These are phyloP conservation scores for Alloteropsis semialata DNA, from an alignment of 176 grass and related monocot genomes.

Conservation along the genomic window DNA sequence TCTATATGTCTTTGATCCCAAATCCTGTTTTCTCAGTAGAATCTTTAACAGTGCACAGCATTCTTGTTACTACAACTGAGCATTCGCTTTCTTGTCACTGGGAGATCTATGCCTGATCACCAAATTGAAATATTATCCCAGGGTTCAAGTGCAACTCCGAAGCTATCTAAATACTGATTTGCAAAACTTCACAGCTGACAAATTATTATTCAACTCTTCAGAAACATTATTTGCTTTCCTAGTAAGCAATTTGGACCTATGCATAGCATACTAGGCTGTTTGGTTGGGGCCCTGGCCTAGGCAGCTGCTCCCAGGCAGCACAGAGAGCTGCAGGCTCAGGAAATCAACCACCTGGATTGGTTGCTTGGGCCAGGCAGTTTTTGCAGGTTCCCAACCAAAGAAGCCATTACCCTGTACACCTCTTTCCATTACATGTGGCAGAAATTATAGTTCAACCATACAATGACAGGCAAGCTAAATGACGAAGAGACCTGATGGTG, in stretches of 20 bases:
- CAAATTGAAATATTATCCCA: not conserved
- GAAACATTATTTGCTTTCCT: not conserved
- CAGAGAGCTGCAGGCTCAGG: too few species aligned
- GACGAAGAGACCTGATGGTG: not conserved
- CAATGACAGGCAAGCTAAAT: not conserved
- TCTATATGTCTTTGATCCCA: not conserved
- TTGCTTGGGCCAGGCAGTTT: too few species aligned
- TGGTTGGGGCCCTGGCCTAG: too few species aligned
- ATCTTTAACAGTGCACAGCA: not conserved
- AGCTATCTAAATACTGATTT: slow-evolving; percentile 16
- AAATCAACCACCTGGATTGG: too few species aligned
- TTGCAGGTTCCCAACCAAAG: too few species aligned
- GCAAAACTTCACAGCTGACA: not conserved
- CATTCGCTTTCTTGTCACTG: not conserved
- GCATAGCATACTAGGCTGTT: not conserved
- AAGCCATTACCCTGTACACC: not conserved
- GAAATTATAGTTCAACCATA: not conserved
- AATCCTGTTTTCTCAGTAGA: not conserved
- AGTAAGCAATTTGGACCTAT: not conserved
- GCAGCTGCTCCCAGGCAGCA: too few species aligned
- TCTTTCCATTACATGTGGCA: not conserved
- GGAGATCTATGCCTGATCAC: not conserved
- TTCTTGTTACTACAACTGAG: not conserved
- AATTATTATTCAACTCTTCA: not conserved
- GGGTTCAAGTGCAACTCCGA: not conserved